These are phyloP conservation scores for Auriscalpium vulgare DNA, from an alignment of 768 basidiomycete species.

Conservation along the genomic window DNA sequence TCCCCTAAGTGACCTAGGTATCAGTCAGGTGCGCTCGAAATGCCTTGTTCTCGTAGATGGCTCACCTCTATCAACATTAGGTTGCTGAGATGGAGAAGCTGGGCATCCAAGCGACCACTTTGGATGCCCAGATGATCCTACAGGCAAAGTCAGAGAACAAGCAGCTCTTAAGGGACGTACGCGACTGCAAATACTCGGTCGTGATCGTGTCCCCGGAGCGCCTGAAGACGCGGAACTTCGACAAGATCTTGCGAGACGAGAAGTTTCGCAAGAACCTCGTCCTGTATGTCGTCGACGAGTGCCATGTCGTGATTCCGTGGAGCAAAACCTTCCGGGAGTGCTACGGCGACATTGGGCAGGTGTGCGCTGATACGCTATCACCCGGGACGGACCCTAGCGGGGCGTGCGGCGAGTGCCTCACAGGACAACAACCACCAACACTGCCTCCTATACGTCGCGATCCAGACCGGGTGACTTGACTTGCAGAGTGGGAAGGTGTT, in stretches of 20 bases:
- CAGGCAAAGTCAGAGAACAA: not conserved
- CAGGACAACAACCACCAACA: too few relatives aligned
- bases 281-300: constrained; percentile 3
- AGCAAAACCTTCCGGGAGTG: not conserved
- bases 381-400: too few relatives aligned
- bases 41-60: not conserved
- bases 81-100: not conserved
- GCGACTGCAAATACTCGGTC: not conserved
- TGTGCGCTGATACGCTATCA: too few relatives aligned
- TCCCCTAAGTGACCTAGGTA: constrained; percentile 6
- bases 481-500: too few relatives aligned
- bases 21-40: constrained; percentile 3
- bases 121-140: not conserved
- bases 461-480: too few relatives aligned
- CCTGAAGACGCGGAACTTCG: not conserved
- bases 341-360: not conserved
- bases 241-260: not conserved
- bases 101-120: not conserved
- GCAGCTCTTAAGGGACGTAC: not conserved
- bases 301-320: constrained; percentile 2
- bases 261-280: not conserved
- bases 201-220: constrained; percentile 5
- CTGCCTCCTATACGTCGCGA: too few relatives aligned
- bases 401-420: too few relatives aligned
- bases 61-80: not conserved